Evolutionary conservation across 2,329 filamentous ascomycete genomes (phyloP).

Genomic region (Exophiala lecanii-corni): DNA sequence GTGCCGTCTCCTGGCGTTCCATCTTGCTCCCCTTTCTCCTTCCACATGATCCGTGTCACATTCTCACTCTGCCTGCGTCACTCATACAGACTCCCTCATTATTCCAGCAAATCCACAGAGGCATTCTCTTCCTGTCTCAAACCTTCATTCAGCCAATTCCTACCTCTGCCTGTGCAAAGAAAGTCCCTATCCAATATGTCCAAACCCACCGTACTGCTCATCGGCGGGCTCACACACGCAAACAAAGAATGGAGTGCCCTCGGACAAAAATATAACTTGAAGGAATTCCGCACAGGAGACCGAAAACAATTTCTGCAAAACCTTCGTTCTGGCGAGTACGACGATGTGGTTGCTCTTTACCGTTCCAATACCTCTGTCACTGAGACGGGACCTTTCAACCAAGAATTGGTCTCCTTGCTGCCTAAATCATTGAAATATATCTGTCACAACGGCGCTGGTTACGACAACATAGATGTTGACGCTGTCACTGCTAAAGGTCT

Average conservation of each 20-base stretch:
- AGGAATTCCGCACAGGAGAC: slow-evolving; percentile 52
- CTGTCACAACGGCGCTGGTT: slow-evolving; percentile 55
- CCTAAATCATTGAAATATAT: slow-evolving; percentile 46
- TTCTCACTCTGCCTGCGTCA: no score
- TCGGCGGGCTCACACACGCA: slow-evolving; percentile 41
- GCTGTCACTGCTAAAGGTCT: slow-evolving; percentile 47
- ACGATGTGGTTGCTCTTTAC: slow-evolving; percentile 54
- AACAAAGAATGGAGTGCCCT: slow-evolving; percentile 41
- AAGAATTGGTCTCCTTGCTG: slow-evolving; percentile 43
- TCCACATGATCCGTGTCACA: no score
- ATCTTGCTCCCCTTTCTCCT: no score
- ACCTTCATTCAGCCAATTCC: no score
- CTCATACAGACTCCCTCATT: no score
- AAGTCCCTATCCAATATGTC: no score
- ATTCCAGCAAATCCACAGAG: no score
- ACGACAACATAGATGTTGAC: slow-evolving; percentile 56
- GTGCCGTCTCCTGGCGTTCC: no score
- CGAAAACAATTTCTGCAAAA: slow-evolving; percentile 53
- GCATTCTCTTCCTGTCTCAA: no score
- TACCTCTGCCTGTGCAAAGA: no score
- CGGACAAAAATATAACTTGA: slow-evolving; percentile 37
- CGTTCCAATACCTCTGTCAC: slow-evolving; percentile 55
- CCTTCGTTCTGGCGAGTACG: slow-evolving; percentile 51
- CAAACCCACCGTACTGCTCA: slow-evolving; percentile 37
- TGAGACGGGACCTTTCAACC: slow-evolving; percentile 45